phyloP scores from a whole-genome alignment of 306 rosid genomes.

The Morella rubra region DNA sequence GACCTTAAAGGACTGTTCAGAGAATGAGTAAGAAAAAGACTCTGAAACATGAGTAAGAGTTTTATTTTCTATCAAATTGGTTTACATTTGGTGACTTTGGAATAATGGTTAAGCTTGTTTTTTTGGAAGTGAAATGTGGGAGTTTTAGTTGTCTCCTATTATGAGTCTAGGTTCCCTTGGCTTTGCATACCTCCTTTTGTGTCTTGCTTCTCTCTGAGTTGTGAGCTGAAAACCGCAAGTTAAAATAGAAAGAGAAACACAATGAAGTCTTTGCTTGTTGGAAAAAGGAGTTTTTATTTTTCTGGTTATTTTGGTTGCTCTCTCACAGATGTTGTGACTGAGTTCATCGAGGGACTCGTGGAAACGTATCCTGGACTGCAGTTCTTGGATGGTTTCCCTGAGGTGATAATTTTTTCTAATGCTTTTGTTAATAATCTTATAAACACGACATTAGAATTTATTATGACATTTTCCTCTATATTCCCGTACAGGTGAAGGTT shows the following conservation, averaged over 20 bases:
- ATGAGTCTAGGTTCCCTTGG: neutral
- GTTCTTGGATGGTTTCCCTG: slow-evolving; percentile 89
- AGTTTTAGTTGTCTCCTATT: neutral
- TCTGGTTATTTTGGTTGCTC: slow-evolving; percentile 29
- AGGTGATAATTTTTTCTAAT: slow-evolving; percentile 39
- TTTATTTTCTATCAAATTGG: neutral
- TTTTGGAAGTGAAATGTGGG: neutral
- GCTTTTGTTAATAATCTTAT: neutral
- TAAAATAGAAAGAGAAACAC: neutral
- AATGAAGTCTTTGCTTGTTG: slow-evolving; percentile 1
- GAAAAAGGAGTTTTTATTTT: slow-evolving; percentile 11
- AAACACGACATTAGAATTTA: neutral
- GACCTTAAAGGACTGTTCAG: neutral
- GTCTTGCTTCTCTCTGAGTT: slow-evolving; percentile 1
- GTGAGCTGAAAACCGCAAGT: neutral
- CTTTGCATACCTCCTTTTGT: neutral
- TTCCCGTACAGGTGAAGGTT: slow-evolving; percentile 76
- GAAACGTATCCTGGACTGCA: slow-evolving; percentile 90
- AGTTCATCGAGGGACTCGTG: slow-evolving; percentile 92
- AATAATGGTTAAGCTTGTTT: neutral
- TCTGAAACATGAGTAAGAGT: neutral
- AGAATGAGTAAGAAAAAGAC: neutral
- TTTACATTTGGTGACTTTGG: neutral
- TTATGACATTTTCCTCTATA: slow-evolving; percentile 4
- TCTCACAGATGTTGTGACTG: slow-evolving; percentile 85